Base-by-base conservation (phyloP, 2,329 filamentous ascomycete genomes). In the Cyanodermella asteris region DNA sequence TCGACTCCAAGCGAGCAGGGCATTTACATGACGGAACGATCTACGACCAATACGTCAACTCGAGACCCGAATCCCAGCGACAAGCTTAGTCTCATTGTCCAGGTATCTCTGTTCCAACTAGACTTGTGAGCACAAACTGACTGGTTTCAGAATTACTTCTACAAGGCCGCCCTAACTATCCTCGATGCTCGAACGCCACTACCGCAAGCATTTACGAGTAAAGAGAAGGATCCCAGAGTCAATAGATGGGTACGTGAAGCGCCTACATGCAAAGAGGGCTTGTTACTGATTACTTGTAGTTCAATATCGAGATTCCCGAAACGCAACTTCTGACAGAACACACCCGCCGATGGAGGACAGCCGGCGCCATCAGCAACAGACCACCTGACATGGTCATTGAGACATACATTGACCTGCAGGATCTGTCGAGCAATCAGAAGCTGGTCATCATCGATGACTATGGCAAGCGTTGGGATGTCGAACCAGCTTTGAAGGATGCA, bases 231-330 rank as follows among this genome's bases (percentile, higher is more conserved):
- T 34, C 64, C 65, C 33, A 74, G 72, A 47, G 61, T 74, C 25
- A 90, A 87, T 44, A 80, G 77, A 67, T 91, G 80, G 78, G 80
- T 84, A 62, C 33, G 72, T 7, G 10, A 14, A 7, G 8, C n/a
- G 9, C 7, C 8, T n/a, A n/a, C 7, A 5, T 14, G 14, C 24
- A n/a, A 27, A 19, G 5, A 12, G n/a, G 6, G 13, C 19, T 33
- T 7, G 27, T 23, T 8, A 3, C 18, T 13, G 22, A 16, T 23
- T 16, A 14, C 10, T 6, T 28, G 22, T 41, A 94, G 87, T 97
- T 93, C 51, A 90, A 91, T 55, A 70, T 93, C 37, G 75, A 91
- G 36, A 72, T 91, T 22, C 76, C 91, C 38, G 87, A 97, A 39
- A 84, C 84, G 34, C 78, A 91, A 42, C 70, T 76, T 31, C 81